phyloP scores from a whole-genome alignment of 148 eudicot species.

The Pharnaceum exiguum region DNA sequence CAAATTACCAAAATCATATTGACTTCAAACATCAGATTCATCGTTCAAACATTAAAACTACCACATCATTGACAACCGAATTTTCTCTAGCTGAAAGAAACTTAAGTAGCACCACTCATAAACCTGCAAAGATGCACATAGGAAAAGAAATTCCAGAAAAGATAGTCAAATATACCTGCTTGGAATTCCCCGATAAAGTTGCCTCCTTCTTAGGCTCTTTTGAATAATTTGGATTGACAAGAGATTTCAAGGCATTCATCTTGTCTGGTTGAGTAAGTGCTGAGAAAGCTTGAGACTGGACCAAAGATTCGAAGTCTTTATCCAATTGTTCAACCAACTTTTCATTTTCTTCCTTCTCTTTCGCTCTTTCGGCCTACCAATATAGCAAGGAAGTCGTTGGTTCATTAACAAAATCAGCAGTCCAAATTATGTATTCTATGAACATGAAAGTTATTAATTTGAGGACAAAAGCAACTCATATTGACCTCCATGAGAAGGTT shows the following conservation, averaged over 20 bases:
- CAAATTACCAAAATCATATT: too few species aligned
- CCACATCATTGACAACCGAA: not conserved
- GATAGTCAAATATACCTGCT: slow-evolving; percentile 35
- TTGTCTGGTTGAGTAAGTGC: slow-evolving; percentile 68
- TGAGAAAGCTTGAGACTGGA: slow-evolving; percentile 61
- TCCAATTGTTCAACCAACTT: slow-evolving; percentile 66
- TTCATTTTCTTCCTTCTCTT: slow-evolving; percentile 88
- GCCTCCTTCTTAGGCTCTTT: slow-evolving; percentile 38
- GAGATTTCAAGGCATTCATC: slow-evolving; percentile 69
- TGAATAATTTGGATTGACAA: slow-evolving; percentile 48
- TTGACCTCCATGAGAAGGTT: too few species aligned
- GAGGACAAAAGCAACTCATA: too few species aligned
- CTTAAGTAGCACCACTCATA: not conserved
- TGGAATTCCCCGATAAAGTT: slow-evolving; percentile 26
- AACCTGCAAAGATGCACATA: not conserved
- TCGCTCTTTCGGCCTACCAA: slow-evolving; percentile 69
- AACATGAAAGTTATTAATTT: not conserved
- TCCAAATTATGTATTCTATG: not conserved
- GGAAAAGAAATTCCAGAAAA: not conserved
- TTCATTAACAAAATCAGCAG: not conserved
- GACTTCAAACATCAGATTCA: too few species aligned
- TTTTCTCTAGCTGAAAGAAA: not conserved
- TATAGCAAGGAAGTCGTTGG: not conserved
- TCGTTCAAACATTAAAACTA: too few species aligned
- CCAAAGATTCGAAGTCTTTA: slow-evolving; percentile 66